Evolutionary conservation across 2,329 filamentous ascomycete genomes (phyloP), one percentile per base, ranked within the genome.

Genomic region (Penicillium corylophilum): DNA sequence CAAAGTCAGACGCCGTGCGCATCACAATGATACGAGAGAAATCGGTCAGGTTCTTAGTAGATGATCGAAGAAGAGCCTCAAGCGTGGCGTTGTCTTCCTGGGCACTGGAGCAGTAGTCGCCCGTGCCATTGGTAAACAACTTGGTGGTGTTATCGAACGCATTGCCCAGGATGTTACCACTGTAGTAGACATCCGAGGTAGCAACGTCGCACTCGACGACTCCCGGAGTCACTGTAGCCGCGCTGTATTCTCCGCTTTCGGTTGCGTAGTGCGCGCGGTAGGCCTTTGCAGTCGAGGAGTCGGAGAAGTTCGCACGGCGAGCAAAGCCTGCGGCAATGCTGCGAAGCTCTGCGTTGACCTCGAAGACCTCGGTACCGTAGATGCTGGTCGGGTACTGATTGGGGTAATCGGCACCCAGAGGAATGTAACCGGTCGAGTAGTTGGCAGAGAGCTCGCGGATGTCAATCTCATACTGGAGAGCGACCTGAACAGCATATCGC

Each of bases 381-480:
- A 83, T 77, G 51, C 71, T 77, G 40, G 64, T 68, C 0, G 86
- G 85, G 55, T 85, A 86, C 41, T 83, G 67, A 40, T 77, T 69
- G 0, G 86, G 84, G 5, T 65, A 59, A 22, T 75, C 67, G 20
- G 79, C 75, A 15, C 85, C 87, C 62, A 83, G 84, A 1, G 85
- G 80, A 26, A 90, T 77, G 66, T 90, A 90, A 5, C 87, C 86
- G 0, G 85, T 87, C 1, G 79, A 74, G 71, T 80, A 89, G 67
- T 84, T 85, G 1, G 65, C 64, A 0, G 86, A 85, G 29, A 89
- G 81, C 54, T 89, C 86, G 29, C 87, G 81, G 1, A 81, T 74
- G 60, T 90, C 87, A 54, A 91, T 82, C 69, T 91, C 88, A 58
- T 90, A 88, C 68, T 91, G 87, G 47, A 90, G 74, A 0, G 84